phyloP scores from a whole-genome alignment of 2,329 filamentous ascomycete species.

The Apiospora arundinis region DNA sequence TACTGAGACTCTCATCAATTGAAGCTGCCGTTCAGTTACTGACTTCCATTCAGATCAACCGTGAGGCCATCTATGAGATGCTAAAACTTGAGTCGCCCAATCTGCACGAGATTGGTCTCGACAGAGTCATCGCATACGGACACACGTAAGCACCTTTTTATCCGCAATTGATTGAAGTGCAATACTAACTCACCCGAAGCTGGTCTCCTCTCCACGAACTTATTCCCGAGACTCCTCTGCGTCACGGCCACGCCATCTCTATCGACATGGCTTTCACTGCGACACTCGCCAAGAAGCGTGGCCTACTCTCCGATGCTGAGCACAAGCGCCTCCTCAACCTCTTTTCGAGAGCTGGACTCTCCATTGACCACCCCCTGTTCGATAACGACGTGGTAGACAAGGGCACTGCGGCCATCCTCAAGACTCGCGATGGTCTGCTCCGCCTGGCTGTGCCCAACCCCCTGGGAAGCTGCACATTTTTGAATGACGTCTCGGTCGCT shows the following conservation, averaged over 20 bases:
- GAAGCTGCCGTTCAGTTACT: neutral
- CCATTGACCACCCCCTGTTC: conserved; percentile 74
- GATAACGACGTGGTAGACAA: conserved; percentile 69
- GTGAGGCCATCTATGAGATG: conserved; percentile 75
- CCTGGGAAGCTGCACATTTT: conserved; percentile 69
- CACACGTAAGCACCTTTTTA: conserved; percentile 62
- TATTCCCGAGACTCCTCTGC: conserved; percentile 69
- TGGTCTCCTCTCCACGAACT: conserved; percentile 78
- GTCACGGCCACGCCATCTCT: conserved; percentile 76
- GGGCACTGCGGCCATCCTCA: conserved; percentile 72
- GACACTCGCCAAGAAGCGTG: conserved; percentile 68
- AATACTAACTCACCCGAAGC: conserved; percentile 38
- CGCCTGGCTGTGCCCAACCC: conserved; percentile 73
- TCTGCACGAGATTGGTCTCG: conserved; percentile 74
- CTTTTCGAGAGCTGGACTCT: conserved; percentile 73
- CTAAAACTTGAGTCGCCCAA: conserved; percentile 76
- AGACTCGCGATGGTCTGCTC: conserved; percentile 72
- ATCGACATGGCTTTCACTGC: conserved; percentile 80
- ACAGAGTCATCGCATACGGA: conserved; percentile 76
- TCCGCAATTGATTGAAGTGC: conserved; percentile 21
- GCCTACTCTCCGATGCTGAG: conserved; percentile 64
- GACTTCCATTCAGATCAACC: conserved; percentile 59
- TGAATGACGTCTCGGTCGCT: conserved; percentile 69
- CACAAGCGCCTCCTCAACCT: conserved; percentile 68
- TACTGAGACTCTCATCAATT: neutral